These are phyloP conservation scores for Leucosporidium creatinivorum DNA, from an alignment of 768 basidiomycete species.

Conservation along the genomic window DNA sequence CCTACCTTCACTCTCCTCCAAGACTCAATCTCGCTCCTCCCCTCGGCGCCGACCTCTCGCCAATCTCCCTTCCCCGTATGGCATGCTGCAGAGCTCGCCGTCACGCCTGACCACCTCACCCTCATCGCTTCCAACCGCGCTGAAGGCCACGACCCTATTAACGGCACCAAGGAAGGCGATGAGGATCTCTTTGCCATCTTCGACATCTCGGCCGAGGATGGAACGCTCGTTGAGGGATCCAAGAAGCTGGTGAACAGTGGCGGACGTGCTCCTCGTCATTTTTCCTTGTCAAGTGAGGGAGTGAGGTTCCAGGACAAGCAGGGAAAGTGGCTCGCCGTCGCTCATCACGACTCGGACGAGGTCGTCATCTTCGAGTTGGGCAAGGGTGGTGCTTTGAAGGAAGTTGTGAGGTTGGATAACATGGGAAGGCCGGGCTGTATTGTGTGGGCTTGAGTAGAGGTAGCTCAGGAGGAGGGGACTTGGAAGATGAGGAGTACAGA, in stretches of 20 bases:
- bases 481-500: too few relatives aligned
- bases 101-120: constrained; percentile 4
- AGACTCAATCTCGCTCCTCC: constrained; percentile 20
- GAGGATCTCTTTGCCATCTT: constrained; percentile 21
- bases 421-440: constrained; percentile 17
- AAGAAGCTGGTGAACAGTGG: constrained; percentile 1
- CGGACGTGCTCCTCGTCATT: constrained; percentile 22
- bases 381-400: constrained; percentile 9
- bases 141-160: constrained; percentile 25
- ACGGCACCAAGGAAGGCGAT: constrained; percentile 3
- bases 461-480: neutral
- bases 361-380: constrained; percentile 18
- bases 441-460: constrained; percentile 6
- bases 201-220: neutral
- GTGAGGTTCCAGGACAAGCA: neutral
- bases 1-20: constrained; percentile 17
- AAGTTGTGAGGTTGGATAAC: constrained; percentile 13
- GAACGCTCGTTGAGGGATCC: neutral
- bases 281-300: constrained; percentile 11
- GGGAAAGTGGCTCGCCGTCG: constrained; percentile 18
- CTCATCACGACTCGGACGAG: constrained; percentile 28
- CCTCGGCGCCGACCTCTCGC: constrained; percentile 3
- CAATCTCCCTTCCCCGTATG: constrained; percentile 14
- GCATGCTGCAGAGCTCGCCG: constrained; percentile 26
- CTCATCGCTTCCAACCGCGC: constrained; percentile 31